A percentile compares a stretch with the other conserved stretches of the same genome.
Evolutionary conservation across 371 early-diverging fungal genomes (phyloP).

Genomic region (Mucor circinelloides): DNA sequence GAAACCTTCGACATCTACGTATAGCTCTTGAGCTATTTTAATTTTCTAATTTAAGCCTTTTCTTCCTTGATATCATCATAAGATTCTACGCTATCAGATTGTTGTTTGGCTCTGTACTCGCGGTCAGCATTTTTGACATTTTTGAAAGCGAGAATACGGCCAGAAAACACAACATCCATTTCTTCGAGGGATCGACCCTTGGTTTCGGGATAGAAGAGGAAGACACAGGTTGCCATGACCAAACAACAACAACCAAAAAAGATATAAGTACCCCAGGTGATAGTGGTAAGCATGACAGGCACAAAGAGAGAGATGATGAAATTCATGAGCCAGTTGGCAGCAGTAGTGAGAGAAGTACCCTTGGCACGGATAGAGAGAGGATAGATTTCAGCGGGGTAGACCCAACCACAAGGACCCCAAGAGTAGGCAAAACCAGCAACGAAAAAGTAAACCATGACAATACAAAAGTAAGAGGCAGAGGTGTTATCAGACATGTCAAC

Average conservation of each 20-base stretch:
- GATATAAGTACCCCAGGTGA: conserved; percentile 60
- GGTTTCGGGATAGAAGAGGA: conserved; percentile 59
- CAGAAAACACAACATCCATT: conserved; percentile 58
- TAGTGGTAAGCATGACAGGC: conserved; percentile 44
- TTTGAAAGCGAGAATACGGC: conserved; percentile 25
- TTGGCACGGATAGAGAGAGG: conserved; percentile 54
- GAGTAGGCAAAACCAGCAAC: conserved; percentile 54
- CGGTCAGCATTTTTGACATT: conserved; percentile 12
- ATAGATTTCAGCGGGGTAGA: conserved; percentile 71
- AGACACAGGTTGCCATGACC: conserved; percentile 39
- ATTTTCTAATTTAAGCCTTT: background rate
- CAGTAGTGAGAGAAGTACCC: conserved; percentile 56
- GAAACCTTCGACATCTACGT: background rate
- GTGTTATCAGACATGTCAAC: conserved; percentile 40
- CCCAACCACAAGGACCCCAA: conserved; percentile 59
- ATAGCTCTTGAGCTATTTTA: background rate
- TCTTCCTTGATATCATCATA: conserved; percentile 1
- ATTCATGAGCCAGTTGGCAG: conserved; percentile 71
- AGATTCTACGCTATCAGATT: background rate
- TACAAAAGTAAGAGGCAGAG: conserved; percentile 47
- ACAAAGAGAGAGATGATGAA: conserved; percentile 49
- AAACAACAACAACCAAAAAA: conserved; percentile 61
- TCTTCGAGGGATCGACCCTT: conserved; percentile 64
- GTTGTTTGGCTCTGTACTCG: background rate
- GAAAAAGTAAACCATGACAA: conserved; percentile 55